These are phyloP conservation scores for Mucor irregularis DNA, from an alignment of 371 early-diverging fungal genomes.

Conservation along the genomic window DNA sequence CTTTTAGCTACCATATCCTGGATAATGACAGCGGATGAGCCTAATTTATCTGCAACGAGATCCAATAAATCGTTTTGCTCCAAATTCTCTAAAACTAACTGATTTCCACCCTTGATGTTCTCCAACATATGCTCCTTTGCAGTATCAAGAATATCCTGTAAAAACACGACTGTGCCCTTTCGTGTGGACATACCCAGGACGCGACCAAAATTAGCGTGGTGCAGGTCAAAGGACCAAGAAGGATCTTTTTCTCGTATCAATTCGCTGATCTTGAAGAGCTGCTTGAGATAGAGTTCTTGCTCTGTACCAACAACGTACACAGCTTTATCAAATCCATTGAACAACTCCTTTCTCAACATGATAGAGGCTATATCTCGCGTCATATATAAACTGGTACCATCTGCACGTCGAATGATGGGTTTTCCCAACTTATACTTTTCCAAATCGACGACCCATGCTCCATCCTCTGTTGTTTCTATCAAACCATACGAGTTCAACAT, in stretches of 20 bases:
- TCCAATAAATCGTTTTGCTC: constrained; percentile 24
- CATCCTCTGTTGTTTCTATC: constrained; percentile 59
- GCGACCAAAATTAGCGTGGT: constrained; percentile 94
- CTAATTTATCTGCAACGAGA: constrained; percentile 69
- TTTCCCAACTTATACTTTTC: constrained; percentile 69
- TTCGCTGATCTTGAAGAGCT: constrained; percentile 90
- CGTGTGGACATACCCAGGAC: constrained; percentile 97
- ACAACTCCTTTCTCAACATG: constrained; percentile 75
- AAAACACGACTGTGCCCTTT: constrained; percentile 93
- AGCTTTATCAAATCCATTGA: constrained; percentile 76
- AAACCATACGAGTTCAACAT: constrained; percentile 58
- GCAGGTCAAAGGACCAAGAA: constrained; percentile 45
- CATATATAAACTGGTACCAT: constrained; percentile 95
- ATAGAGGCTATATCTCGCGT: constrained; percentile 96
- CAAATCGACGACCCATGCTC: constrained; percentile 78
- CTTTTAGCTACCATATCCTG: constrained; percentile 96
- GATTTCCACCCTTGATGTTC: constrained; percentile 63
- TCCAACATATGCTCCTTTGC: constrained; percentile 80
- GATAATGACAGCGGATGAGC: constrained; percentile 87
- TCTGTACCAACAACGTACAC: constrained; percentile 93
- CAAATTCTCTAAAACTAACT: neutral
- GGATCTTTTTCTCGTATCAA: constrained; percentile 35
- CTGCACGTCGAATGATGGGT: constrained; percentile 80
- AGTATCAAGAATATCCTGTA: constrained; percentile 93
- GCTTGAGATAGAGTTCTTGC: constrained; percentile 90